Percentiles rank a stretch among this genome's conserved stretches.
phyloP scores from a whole-genome alignment of 257 asterid genomes.

The Capsicum chinense region DNA sequence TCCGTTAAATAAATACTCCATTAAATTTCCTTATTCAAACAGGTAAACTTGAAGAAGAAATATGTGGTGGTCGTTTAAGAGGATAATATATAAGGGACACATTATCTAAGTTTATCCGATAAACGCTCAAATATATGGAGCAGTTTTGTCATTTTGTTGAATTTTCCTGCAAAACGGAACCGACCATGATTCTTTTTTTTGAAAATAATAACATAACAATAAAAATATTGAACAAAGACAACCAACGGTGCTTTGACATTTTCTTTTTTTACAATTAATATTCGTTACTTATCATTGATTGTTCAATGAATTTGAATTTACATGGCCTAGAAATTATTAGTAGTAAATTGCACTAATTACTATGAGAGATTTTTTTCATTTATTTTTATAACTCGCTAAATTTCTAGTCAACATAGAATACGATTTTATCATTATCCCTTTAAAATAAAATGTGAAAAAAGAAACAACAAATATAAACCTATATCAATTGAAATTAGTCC shows the following conservation, averaged over 20 bases:
- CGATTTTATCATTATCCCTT: neutral
- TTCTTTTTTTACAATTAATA: neutral
- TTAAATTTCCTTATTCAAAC: too few relatives aligned
- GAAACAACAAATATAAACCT: neutral
- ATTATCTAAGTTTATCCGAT: neutral
- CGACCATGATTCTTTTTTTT: neutral
- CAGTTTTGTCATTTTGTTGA: neutral
- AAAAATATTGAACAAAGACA: neutral
- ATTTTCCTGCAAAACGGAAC: neutral
- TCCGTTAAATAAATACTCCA: too few relatives aligned
- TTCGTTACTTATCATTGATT: neutral
- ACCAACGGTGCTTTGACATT: neutral
- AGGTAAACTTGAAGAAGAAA: too few relatives aligned
- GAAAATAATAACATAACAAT: neutral
- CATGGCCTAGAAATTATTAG: neutral
- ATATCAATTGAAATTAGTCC: neutral
- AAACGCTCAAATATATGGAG: neutral
- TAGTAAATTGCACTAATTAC: neutral
- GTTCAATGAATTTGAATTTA: neutral
- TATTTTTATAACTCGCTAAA: neutral
- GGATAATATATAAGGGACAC: neutral
- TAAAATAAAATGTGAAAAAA: neutral
- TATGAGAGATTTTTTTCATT: neutral
- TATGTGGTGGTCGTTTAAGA: neutral
- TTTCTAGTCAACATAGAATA: neutral